phyloP scores from a whole-genome alignment of 495 filamentous ascomycete genomes.

The Apiosordaria backusii region DNA sequence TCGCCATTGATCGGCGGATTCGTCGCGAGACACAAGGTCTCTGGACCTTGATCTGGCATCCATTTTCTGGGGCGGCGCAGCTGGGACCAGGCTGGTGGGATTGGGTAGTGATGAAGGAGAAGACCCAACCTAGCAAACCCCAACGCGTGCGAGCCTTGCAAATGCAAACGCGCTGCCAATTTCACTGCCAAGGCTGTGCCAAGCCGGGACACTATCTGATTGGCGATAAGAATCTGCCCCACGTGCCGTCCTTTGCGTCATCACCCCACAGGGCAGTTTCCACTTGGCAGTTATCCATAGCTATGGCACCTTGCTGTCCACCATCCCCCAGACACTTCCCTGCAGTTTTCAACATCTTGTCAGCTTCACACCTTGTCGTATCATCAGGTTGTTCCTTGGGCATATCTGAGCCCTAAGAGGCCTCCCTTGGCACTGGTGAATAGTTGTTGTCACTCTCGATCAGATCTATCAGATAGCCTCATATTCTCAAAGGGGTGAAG shows the following conservation, averaged over 20 bases:
- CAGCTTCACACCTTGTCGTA: background rate
- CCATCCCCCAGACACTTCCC: background rate
- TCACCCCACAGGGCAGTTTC: background rate
- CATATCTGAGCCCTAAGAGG: background rate
- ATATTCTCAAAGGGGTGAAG: background rate
- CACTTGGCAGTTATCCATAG: too few species aligned
- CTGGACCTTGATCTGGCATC: conserved; percentile 18
- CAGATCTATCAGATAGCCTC: background rate
- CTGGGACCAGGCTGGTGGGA: background rate
- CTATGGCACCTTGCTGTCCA: background rate
- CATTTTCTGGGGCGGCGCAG: conserved; percentile 12
- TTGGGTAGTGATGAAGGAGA: background rate
- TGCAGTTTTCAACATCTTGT: background rate
- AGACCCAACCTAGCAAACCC: background rate
- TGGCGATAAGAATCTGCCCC: background rate
- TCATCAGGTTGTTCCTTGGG: too few species aligned
- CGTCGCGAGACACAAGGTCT: conserved; percentile 12
- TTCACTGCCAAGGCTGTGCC: background rate
- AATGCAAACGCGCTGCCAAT: background rate
- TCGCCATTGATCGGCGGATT: conserved; percentile 4
- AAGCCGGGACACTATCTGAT: background rate
- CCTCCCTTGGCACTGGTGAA: background rate
- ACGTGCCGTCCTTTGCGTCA: background rate
- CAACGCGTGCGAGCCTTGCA: background rate
- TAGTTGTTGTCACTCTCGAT: background rate